Conservation (phyloP, 129 eudicot species). For the Pittosporum tobira region DNA sequence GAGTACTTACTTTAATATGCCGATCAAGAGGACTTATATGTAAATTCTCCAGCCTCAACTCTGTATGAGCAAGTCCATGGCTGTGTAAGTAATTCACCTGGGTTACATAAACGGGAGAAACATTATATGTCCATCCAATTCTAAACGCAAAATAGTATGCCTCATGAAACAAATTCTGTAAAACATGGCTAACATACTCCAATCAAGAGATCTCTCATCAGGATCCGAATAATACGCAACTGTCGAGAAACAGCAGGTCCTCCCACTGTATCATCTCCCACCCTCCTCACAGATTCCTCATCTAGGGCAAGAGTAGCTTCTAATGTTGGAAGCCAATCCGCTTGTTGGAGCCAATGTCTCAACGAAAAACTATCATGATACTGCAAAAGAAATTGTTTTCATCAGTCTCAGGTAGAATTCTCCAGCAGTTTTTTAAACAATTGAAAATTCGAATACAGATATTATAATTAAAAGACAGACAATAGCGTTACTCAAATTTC, state of each 20-base stretch:
- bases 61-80: conserved; percentile 99
- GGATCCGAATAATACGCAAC: conserved; percentile 68
- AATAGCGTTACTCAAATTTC: not conserved
- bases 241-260: conserved; percentile 95
- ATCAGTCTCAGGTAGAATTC: not conserved
- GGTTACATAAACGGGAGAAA: conserved; percentile 13
- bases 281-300: conserved; percentile 87
- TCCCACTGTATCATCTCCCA: conserved; percentile 90
- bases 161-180: not conserved
- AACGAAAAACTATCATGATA: conserved; percentile 92
- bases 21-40: conserved; percentile 90
- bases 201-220: conserved; percentile 94
- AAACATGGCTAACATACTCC: conserved; percentile 54
- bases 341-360: conserved; percentile 94
- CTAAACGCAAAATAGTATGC: not conserved
- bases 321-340: conserved; percentile 95
- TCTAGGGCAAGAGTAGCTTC: conserved; percentile 97
- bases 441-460: not conserved
- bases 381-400: conserved; percentile 29
- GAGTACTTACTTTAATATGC: conserved; percentile 79
- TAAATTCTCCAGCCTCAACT: conserved; percentile 85
- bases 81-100: conserved; percentile 97
- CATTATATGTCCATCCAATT: conserved; percentile 4
- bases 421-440: not conserved
- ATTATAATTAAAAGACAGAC: not conserved